Percentiles rank a stretch among this genome's conserved stretches.
These are phyloP conservation scores for Solanum chiquidenum DNA, from an alignment of 257 asterid species.

Conservation along the genomic window DNA sequence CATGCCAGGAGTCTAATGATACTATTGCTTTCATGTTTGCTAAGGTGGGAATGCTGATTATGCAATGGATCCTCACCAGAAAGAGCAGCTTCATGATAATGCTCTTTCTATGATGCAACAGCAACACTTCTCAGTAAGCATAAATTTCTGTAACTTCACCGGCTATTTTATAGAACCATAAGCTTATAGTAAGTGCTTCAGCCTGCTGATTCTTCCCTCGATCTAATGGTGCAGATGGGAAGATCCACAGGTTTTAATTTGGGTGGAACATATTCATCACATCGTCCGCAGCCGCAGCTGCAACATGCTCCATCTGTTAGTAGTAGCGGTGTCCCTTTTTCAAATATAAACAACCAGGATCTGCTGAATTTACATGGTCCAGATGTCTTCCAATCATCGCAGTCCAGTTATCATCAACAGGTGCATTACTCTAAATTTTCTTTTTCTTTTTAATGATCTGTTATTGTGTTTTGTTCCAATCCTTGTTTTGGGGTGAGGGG, in stretches of 20 bases:
- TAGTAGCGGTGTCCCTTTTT: constrained; percentile 54
- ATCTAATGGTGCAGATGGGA: constrained; percentile 46
- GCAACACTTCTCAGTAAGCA: constrained; percentile 69
- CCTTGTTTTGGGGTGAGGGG: background rate
- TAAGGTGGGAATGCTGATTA: constrained; percentile 55
- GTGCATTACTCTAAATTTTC: background rate
- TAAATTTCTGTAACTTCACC: background rate
- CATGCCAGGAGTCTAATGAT: background rate
- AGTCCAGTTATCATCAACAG: background rate
- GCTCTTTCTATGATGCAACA: constrained; percentile 64
- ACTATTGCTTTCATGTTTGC: constrained; percentile 20
- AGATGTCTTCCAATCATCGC: constrained; percentile 21
- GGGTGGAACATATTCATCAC: constrained; percentile 67
- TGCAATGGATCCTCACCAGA: constrained; percentile 48
- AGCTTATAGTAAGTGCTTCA: background rate
- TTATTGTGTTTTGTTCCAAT: background rate
- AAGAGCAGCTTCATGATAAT: constrained; percentile 69
- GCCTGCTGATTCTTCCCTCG: background rate
- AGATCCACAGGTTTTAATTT: constrained; percentile 67
- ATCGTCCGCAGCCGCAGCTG: constrained; percentile 76
- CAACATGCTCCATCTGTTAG: constrained; percentile 55
- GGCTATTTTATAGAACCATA: background rate
- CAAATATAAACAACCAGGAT: constrained; percentile 57
- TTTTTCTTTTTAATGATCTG: background rate
- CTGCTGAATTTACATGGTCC: constrained; percentile 59